Percentiles rank a stretch among this genome's conserved stretches.
Conservation (phyloP, 306 rosid genomes). For the Ziziphus jujuba region DNA sequence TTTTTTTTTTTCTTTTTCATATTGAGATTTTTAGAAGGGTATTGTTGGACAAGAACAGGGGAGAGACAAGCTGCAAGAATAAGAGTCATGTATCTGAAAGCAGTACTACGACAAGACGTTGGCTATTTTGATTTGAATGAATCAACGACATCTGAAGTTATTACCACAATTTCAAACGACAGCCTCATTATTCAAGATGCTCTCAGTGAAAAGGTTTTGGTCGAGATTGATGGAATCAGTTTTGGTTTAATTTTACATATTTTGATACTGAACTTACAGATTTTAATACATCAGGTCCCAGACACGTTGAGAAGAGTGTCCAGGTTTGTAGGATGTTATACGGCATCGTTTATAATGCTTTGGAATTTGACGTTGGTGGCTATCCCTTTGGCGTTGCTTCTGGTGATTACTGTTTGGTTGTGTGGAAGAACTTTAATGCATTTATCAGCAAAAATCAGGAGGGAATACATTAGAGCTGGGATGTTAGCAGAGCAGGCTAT, state of each 20-base stretch:
- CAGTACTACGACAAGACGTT: too few species aligned
- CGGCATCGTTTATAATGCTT: conserved; percentile 14
- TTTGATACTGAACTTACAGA: not conserved
- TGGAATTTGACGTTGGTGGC: conserved; percentile 20
- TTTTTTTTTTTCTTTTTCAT: not conserved
- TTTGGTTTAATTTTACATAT: too few species aligned
- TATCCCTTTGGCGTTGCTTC: conserved; percentile 20
- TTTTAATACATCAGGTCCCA: conserved; percentile 11
- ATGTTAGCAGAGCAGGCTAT: conserved; percentile 21
- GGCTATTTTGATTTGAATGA: conserved; percentile 21
- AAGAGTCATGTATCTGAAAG: too few species aligned
- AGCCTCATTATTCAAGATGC: conserved; percentile 31
- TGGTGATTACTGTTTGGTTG: conserved; percentile 22
- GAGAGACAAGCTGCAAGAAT: too few species aligned
- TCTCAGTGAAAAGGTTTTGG: conserved; percentile 28
- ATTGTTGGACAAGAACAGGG: conserved; percentile 42
- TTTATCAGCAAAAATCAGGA: conserved; percentile 15
- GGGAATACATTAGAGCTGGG: conserved; percentile 16
- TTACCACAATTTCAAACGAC: conserved; percentile 30
- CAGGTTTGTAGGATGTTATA: conserved; percentile 6
- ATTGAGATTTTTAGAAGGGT: conserved; percentile 29
- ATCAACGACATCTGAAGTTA: conserved; percentile 26
- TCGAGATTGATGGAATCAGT: too few species aligned
- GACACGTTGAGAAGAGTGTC: not conserved
- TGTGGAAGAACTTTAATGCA: conserved; percentile 16